Evolutionary conservation across 768 basidiomycete species (phyloP), one percentile per base, ranked within the genome.

Genomic region (Coprinellus micaceus): DNA sequence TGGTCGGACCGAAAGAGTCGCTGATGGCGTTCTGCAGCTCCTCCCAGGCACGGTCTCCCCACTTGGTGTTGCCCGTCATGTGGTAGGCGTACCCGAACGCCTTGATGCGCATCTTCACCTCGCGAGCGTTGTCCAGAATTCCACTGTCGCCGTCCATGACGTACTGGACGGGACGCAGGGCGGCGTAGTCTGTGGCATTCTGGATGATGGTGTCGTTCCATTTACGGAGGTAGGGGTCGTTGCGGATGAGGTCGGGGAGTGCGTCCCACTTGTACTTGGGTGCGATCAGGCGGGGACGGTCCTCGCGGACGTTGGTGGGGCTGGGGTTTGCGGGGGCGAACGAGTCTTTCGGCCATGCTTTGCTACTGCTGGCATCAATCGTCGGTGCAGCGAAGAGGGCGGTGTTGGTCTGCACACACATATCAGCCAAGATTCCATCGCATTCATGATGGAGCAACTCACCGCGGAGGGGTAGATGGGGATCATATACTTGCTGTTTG

Each of bases 191-290:
- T 0, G 90, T 82, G 13, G 94, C 97, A 71, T 98, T 98, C 51
- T 70, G 76, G 61, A 98, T 89, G 67, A 98, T 98, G 45, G 91
- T 89, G 22, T 79, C 78, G 70, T 99, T 97, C 96, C 96, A 98
- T 57, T 72, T 77, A 56, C 80, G 74, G 64, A 98, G 79, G 74
- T 99, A 98, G 3, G 91, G 84, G 67, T 98, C 93, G 52, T 75
- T 81, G 53, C 78, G 71, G 65, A 98, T 96, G 62, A 97, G 78
- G 22, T 67, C 66, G 4, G 88, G 84, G 24, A 99, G 83, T 12
- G 84, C 90, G 15, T 78, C 70, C 96, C 97, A 98, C 71, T 93
- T 94, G 80, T 94, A 94, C 10, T 79, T 63, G 22, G 96, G 94
- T 15, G 96, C 97, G 62, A 97, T 87, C 48, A 99, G 80, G 43